Percentiles rank a stretch among this genome's conserved stretches.
Conservation (phyloP, 75 land plant genomes). For the Sequoia sempervirens region DNA sequence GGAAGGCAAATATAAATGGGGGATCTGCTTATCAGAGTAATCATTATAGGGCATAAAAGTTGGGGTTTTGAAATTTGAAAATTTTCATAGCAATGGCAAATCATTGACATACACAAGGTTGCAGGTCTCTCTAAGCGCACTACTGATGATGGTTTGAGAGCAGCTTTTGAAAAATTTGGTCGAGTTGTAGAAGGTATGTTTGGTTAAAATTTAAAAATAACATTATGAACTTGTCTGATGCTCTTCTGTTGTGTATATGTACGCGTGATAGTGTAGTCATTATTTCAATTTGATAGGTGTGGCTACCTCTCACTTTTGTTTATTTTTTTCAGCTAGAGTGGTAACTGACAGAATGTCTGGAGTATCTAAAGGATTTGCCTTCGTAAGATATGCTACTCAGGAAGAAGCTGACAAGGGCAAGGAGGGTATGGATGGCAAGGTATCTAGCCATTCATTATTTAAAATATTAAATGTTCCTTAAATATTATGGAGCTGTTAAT, state of each 20-base stretch:
- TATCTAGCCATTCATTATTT: conserved; percentile 10
- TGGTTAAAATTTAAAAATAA: not conserved
- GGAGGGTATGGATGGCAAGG: conserved; percentile 77
- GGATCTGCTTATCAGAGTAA: not conserved
- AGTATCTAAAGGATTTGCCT: conserved; percentile 63
- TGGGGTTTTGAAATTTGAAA: not conserved
- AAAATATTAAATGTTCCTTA: not conserved
- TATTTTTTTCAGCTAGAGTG: conserved; percentile 35
- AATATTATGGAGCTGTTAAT: not conserved
- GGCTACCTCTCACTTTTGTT: not conserved
- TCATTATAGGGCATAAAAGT: not conserved
- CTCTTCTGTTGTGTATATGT: not conserved
- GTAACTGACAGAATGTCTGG: conserved; percentile 50
- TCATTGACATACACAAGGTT: not conserved
- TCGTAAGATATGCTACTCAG: conserved; percentile 45
- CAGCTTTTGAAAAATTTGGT: conserved; percentile 52
- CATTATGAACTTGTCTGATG: not conserved
- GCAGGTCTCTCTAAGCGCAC: conserved; percentile 57
- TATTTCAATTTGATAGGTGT: not conserved
- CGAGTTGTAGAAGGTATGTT: conserved; percentile 30
- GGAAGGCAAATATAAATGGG: not conserved
- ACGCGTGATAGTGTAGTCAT: no score
- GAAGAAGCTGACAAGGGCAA: conserved; percentile 57
- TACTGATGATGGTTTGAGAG: conserved; percentile 35
- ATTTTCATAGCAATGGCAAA: not conserved